Percentiles rank a stretch among this genome's conserved stretches.
Conservation (phyloP, 1,284 basidiomycete genomes). For the Athelia sp. region DNA sequence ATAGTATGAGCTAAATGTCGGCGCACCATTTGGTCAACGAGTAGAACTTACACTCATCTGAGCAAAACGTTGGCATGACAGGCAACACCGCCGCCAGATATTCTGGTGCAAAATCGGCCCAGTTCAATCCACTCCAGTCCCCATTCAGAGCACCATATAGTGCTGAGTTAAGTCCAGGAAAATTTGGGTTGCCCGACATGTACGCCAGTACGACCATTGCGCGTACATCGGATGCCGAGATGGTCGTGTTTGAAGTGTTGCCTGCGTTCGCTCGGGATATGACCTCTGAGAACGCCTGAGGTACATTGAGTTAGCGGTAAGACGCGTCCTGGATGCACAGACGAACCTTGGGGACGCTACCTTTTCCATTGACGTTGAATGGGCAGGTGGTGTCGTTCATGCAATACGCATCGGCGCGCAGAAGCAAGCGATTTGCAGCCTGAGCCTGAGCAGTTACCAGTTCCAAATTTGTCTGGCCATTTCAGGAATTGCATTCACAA, state of each 20-base stretch:
- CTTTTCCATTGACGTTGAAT: constrained; percentile 12
- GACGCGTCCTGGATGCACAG: neutral
- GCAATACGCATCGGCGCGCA: constrained; percentile 14
- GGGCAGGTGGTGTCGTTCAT: constrained; percentile 10
- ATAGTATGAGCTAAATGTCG: neutral
- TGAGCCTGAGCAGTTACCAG: constrained; percentile 8
- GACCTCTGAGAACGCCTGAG: constrained; percentile 1
- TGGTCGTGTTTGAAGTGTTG: neutral
- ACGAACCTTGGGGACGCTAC: constrained; percentile 9
- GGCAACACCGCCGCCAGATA: constrained; percentile 3
- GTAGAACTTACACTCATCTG: constrained; percentile 8
- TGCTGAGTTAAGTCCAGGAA: constrained; percentile 7
- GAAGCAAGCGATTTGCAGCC: constrained; percentile 13
- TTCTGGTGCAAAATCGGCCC: neutral
- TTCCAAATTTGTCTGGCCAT: constrained; percentile 7
- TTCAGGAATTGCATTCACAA: neutral
- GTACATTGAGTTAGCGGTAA: neutral
- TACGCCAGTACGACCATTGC: constrained; percentile 7
- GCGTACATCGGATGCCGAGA: constrained; percentile 5
- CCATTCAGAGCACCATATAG: constrained; percentile 6
- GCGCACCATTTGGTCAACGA: constrained; percentile 1
- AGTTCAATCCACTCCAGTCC: constrained; percentile 5
- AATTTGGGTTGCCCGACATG: constrained; percentile 8
- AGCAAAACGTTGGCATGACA: constrained; percentile 5
- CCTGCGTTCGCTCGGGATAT: neutral